Base-by-base conservation (phyloP, 768 basidiomycete species). In the Paxillus ammoniavirescens region DNA sequence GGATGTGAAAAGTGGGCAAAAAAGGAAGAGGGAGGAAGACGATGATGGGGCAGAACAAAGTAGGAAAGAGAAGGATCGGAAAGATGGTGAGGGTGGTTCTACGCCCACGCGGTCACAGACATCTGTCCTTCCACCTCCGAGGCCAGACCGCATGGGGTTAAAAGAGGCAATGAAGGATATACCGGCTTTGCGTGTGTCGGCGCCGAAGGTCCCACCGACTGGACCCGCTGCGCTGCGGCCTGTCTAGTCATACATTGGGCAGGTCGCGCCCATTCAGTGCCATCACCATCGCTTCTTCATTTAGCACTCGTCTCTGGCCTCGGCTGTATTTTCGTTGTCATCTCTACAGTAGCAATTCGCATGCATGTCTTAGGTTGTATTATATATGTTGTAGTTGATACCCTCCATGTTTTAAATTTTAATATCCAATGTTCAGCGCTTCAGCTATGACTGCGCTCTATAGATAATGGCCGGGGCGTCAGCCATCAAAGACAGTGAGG, bases 21-120 rank as follows among this genome's bases (percentile, higher is more conserved):
- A 70, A 31, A 49, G 68, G 18, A 72, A 70, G 53, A 33, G 68
- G 35, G 70, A 68, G 38, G 64, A 57, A 3, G 65, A 60, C 2
- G 62, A 57, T 0, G 53, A 50, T 0, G 43, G 2, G 13, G 26
- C 26, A 4, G 21, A 60, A 1, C 9, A 54, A 1, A 23, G 3
- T 3, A 56, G 57, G 40, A 56, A 61, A 13, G 56, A 47, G 0
- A 68, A 65, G 55, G 67, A 54, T 0, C 59, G 45, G 7, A 61
- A 55, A 49, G 45, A 36, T 23, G 63, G 44, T 0, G 53, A 36
- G 2, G 43, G 35, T 1, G 18, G n/a, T 30, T 13, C 37, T 1
- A 30, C 37, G 1, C 49, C 41, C 1, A 26, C 5, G 14, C 57
- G 26, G 28, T 44, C 58, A 5, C 56, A 45, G 38, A 7, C 47